Percentiles rank a stretch among this genome's conserved stretches.
Evolutionary conservation across 257 asterid species (phyloP).

Genomic region (Linderniella brevidens): DNA sequence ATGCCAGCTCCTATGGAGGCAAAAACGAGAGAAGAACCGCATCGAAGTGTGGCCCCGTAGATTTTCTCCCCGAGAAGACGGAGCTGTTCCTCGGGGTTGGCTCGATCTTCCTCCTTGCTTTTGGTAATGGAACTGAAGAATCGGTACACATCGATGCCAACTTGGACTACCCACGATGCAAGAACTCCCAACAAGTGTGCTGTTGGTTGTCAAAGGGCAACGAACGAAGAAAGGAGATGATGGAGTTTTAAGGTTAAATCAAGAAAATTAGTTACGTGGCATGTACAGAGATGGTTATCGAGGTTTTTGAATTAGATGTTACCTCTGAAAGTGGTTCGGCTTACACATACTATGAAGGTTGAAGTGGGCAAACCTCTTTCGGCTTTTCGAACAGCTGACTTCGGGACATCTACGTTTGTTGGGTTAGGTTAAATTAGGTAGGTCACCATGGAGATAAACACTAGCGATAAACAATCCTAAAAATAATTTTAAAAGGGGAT

Average conservation of each 20-base stretch:
- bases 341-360: slow-evolving; percentile 34
- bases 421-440: slow-evolving; percentile 3
- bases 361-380: slow-evolving; percentile 43
- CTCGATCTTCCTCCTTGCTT: slow-evolving; percentile 14
- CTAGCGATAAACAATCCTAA: no score
- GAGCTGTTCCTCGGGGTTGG: slow-evolving; percentile 19
- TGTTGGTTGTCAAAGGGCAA: slow-evolving; percentile 17
- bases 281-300: slow-evolving; percentile 1
- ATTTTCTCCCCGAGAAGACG: slow-evolving; percentile 41
- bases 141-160: slow-evolving; percentile 49
- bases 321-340: slow-evolving; percentile 87
- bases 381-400: slow-evolving; percentile 87
- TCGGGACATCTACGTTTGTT: slow-evolving; percentile 49
- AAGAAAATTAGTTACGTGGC: not conserved
- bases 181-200: slow-evolving; percentile 75
- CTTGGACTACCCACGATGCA: slow-evolving; percentile 85
- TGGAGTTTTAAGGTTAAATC: not conserved
- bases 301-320: not conserved
- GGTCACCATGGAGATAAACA: no score
- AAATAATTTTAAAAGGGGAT: no score
- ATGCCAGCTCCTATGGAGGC: slow-evolving; percentile 91
- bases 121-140: slow-evolving; percentile 24
- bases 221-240: slow-evolving; percentile 8
- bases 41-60: slow-evolving; percentile 31
- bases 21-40: slow-evolving; percentile 53